Base-by-base conservation (phyloP, 2,329 filamentous ascomycete species). In the Esteya vermicola region DNA sequence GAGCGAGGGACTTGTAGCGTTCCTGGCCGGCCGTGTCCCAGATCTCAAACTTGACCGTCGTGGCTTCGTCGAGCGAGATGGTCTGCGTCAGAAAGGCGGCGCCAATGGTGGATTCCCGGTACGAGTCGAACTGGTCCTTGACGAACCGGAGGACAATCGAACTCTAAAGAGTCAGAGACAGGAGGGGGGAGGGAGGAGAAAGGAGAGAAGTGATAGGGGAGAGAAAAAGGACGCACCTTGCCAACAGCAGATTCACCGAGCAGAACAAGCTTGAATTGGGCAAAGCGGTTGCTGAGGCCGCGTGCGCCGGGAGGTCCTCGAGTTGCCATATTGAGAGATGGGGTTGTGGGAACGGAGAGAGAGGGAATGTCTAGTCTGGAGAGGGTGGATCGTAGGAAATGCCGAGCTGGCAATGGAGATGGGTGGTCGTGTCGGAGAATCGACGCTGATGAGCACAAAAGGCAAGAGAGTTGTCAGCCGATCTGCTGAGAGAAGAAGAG, bases 11-110 rank as follows among this genome's bases (percentile, higher is more conserved):
- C 72, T 96, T 96, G 75, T 96, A 98, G 57, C 93, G 78, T 65
- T 98, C 91, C 67, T 98, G 91, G 48, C 91, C 91, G 47, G 91
- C 91, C 9, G 91, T 98, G 64, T 95, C 88, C 88, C 91, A 98
- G 58, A 98, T 98, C 65, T 98, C 91, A 57, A 98, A 98, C 70
- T 98, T 98, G 64, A 98, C 89, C 42, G 91, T 98, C 44, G 91
- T 96, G 63, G 78, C 91, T 58, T 96, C 91, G 60, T 96, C 89
- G 62, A 98, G 81, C 43, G 89, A 89, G 60, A 98, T 95, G 51
- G 91, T 98, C 65, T 98, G 91, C 54, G 91, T 98, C 51, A 98
- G 75, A 72, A 98, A 98, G 51, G 93, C 93, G 53, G 93, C 91
- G 62, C 91, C 89, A 64, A 95, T 95, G 47, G 89, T 95, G 42